These are phyloP conservation scores for Elaeis oleifera DNA, from an alignment of 202 grass and related monocot genomes.

Conservation along the genomic window DNA sequence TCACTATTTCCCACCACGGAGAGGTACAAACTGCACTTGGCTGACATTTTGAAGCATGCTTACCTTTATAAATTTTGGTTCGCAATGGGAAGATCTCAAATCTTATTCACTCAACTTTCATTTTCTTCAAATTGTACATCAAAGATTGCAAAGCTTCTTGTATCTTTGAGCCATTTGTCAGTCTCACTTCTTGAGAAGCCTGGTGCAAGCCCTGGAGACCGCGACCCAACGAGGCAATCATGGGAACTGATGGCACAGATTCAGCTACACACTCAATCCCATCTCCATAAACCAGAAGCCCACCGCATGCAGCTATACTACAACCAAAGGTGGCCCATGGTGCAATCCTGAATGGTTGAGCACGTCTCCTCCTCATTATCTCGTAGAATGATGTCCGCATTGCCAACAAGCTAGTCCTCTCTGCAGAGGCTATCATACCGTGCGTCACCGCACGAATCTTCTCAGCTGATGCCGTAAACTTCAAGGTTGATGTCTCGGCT, in stretches of 20 bases:
- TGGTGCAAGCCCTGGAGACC: slow-evolving; percentile 68
- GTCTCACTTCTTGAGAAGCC: slow-evolving; percentile 57
- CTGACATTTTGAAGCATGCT: too few species aligned
- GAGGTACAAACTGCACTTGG: too few species aligned
- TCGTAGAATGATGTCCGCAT: slow-evolving; percentile 92
- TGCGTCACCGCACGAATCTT: slow-evolving; percentile 74
- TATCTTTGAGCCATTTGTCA: slow-evolving; percentile 43
- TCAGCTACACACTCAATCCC: slow-evolving; percentile 81
- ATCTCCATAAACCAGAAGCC: slow-evolving; percentile 59
- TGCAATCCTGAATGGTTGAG: slow-evolving; percentile 43
- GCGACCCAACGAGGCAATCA: slow-evolving; percentile 67
- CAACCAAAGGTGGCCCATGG: slow-evolving; percentile 75
- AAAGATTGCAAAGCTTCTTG: slow-evolving; percentile 60
- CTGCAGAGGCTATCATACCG: slow-evolving; percentile 53
- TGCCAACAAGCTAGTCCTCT: slow-evolving; percentile 69
- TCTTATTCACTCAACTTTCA: too few species aligned
- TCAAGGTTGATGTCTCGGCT: slow-evolving; percentile 36
- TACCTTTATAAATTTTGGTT: too few species aligned
- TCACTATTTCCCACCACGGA: too few species aligned
- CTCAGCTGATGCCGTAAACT: slow-evolving; percentile 60
- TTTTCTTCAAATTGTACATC: slow-evolving; percentile 41
- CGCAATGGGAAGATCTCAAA: too few species aligned
- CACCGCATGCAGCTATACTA: slow-evolving; percentile 56
- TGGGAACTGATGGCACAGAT: slow-evolving; percentile 50
- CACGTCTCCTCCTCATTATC: slow-evolving; percentile 80